Evolutionary conservation across 495 filamentous ascomycete species (phyloP), one percentile per base, ranked within the genome.

Genomic region (Podospora bellae-mahoneyi): DNA sequence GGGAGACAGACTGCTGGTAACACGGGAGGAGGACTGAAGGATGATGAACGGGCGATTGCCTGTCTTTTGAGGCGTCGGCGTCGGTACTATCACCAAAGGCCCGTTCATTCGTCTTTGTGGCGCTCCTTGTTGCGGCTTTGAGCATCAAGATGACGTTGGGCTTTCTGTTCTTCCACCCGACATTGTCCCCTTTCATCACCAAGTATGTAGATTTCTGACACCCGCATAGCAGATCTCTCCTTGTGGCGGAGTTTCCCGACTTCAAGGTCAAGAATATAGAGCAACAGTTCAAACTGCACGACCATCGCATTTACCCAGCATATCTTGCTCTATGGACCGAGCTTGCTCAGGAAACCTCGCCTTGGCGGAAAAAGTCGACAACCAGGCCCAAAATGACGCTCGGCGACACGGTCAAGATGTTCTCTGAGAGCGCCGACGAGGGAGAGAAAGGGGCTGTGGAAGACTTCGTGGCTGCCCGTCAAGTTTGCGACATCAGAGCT

Each of bases 301-400:
- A 57, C 7, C 5, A 58, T 30, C 69, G 67, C n/a, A 5, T 80
- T 5, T 81, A 79, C 53, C 64, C 73, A 2, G 48, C 79, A 0
- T 79, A 80, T 30, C 48, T 74, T 15, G 68, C 64, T 9, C 67
- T 82, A 6, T 74, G 77, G 26, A 71, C 73, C 26, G 65, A 55
- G 0, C 27, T 66, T 15, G 63, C 71, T 3, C 39, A 13, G 18
- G 39, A 48, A 48, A 48, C 2, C 3, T 48, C 39, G 15, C 1
- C 5, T 16, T 48, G 39, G 39, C 39, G 39, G 15, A 48, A 48
- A 10, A 48, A 48, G 9, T 13, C 39, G 39, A 48, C n/a, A 71
- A 64, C 23, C 39, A 65, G 64, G 65, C 0, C 39, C 39, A 48
- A 16, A 48, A 13, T 10, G 3, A 48, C 39, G 6, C 9, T 48